Percentiles rank a stretch among this genome's conserved stretches.
phyloP scores from a whole-genome alignment of 345 rosid species.

The Brassica rapa region DNA sequence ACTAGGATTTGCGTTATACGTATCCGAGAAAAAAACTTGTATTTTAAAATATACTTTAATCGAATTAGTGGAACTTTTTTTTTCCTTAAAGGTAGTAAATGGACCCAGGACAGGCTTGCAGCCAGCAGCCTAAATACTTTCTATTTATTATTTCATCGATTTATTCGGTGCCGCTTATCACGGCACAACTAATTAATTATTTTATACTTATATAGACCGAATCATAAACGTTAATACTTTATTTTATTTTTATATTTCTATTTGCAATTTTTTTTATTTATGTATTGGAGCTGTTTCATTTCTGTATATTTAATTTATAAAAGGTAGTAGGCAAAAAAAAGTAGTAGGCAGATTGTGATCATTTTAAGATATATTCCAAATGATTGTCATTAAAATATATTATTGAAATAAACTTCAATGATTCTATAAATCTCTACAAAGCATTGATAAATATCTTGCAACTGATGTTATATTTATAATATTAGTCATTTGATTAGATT shows the following conservation, averaged over 20 bases:
- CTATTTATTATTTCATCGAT: constrained; percentile 20
- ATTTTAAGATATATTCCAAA: background rate
- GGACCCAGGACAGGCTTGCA: constrained; percentile 42
- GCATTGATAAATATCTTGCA: background rate
- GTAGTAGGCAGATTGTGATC: background rate
- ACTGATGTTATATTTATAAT: background rate
- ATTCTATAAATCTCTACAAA: background rate
- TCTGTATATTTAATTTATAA: background rate
- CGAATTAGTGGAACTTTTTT: background rate
- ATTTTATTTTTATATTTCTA: background rate
- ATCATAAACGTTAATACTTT: background rate
- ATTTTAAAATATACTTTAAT: background rate
- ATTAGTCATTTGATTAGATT: background rate
- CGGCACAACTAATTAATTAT: background rate
- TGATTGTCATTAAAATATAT: background rate
- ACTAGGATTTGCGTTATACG: background rate
- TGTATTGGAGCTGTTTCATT: background rate
- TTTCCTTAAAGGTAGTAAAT: background rate
- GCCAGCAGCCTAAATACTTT: constrained; percentile 17
- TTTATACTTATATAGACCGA: background rate
- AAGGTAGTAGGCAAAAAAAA: background rate
- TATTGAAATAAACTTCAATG: background rate
- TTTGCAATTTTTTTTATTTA: background rate
- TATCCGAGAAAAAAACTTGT: background rate
- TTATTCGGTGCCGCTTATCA: constrained; percentile 20